Conservation (phyloP, 805 yeast genomes). For the Candida tammaniensis region DNA sequence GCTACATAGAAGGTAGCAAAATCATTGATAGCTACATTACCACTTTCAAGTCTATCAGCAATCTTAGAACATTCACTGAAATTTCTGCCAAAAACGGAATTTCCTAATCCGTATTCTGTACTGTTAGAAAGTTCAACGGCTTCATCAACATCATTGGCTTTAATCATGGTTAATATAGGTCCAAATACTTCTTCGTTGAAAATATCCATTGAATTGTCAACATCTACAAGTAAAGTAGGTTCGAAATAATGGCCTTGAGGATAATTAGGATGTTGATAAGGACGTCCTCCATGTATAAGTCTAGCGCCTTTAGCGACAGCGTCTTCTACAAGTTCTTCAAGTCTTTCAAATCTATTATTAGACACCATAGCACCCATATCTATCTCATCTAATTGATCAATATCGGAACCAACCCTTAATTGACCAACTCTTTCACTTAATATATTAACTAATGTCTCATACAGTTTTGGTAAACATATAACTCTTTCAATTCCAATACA, state of each 20-base stretch:
- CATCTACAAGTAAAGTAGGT: slow-evolving; percentile 87
- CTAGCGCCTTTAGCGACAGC: slow-evolving; percentile 84
- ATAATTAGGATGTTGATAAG: slow-evolving; percentile 83
- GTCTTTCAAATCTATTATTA: slow-evolving; percentile 62
- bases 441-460: slow-evolving; percentile 57
- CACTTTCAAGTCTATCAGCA: slow-evolving; percentile 66
- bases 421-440: slow-evolving; percentile 55
- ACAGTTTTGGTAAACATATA: slow-evolving; percentile 69
- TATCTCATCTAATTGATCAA: slow-evolving; percentile 84
- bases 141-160: slow-evolving; percentile 61
- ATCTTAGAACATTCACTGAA: slow-evolving; percentile 57
- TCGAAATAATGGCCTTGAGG: slow-evolving; percentile 93
- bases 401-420: slow-evolving; percentile 82
- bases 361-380: slow-evolving; percentile 97
- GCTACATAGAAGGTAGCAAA: slow-evolving; percentile 96
- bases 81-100: slow-evolving; percentile 78
- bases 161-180: slow-evolving; percentile 79
- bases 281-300: slow-evolving; percentile 76
- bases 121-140: slow-evolving; percentile 79
- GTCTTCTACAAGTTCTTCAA: slow-evolving; percentile 65
- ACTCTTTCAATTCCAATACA: slow-evolving; percentile 97
- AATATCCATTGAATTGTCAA: slow-evolving; percentile 67
- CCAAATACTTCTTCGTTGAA: slow-evolving; percentile 94
- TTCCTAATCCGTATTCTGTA: slow-evolving; percentile 88
- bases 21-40: slow-evolving; percentile 95